phyloP scores from a whole-genome alignment of 208 protist species.

The Crithidia brevicula region DNA sequence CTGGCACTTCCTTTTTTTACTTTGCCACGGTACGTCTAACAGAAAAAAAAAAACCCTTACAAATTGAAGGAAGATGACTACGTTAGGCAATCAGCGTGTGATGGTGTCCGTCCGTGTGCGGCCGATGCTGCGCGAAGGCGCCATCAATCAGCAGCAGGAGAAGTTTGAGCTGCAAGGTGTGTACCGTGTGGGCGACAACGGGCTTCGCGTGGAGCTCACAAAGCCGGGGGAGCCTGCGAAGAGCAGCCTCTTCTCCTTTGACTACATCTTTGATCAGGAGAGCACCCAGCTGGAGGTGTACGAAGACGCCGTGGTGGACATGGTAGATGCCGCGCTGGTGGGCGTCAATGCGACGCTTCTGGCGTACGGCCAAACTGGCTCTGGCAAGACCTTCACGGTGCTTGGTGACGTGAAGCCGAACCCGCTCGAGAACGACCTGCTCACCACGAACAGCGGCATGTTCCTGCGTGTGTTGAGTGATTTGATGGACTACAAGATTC shows the following conservation, averaged over 20 bases:
- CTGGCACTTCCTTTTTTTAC: constrained; percentile 4
- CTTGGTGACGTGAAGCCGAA: constrained; percentile 76
- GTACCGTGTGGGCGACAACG: constrained; percentile 59
- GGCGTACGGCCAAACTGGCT: constrained; percentile 93
- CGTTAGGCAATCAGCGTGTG: constrained; percentile 61
- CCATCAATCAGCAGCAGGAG: constrained; percentile 62
- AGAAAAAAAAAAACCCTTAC: background rate
- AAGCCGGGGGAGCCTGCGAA: constrained; percentile 49
- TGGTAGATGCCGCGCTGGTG: constrained; percentile 82
- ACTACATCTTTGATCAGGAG: constrained; percentile 90
- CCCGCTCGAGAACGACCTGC: constrained; percentile 68
- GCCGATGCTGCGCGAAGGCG: constrained; percentile 67
- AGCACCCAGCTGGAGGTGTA: constrained; percentile 91
- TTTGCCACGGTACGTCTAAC: background rate
- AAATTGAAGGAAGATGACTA: constrained; percentile 44
- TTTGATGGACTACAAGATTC: constrained; percentile 73
- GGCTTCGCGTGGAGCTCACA: constrained; percentile 63
- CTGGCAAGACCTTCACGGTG: constrained; percentile 91
- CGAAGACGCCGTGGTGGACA: constrained; percentile 81
- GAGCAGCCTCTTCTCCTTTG: constrained; percentile 76
- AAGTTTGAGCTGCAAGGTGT: constrained; percentile 74
- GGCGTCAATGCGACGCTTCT: constrained; percentile 84
- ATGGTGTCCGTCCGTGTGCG: constrained; percentile 88
- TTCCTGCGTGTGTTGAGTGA: constrained; percentile 89
- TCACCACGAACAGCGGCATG: constrained; percentile 85